phyloP scores from a whole-genome alignment of 306 rosid genomes.

The Geum urbanum region DNA sequence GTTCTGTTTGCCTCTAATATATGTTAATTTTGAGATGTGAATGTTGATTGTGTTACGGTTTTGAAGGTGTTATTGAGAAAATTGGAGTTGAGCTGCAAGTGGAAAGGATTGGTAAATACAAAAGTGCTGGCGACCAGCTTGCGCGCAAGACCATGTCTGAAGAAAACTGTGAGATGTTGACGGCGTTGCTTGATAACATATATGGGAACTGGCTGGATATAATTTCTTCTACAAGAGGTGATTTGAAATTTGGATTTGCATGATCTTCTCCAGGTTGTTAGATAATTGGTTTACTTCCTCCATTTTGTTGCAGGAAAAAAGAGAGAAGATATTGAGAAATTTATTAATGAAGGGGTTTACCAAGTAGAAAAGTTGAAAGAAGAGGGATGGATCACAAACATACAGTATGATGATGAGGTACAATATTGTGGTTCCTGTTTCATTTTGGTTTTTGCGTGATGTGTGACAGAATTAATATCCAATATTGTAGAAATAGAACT shows the following conservation, averaged over 20 bases:
- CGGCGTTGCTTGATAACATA: slow-evolving; percentile 80
- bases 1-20: background rate
- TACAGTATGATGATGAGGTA: slow-evolving; percentile 91
- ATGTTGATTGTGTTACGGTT: background rate
- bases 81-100: slow-evolving; percentile 87
- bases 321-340: slow-evolving; percentile 65
- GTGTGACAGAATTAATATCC: slow-evolving; percentile 12
- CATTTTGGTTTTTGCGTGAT: background rate
- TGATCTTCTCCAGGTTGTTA: slow-evolving; percentile 18
- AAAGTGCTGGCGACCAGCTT: slow-evolving; percentile 92
- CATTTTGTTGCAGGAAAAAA: slow-evolving; percentile 51
- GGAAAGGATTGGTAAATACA: slow-evolving; percentile 86
- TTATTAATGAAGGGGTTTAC: slow-evolving; percentile 79
- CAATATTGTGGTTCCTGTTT: slow-evolving; percentile 17
- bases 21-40: background rate
- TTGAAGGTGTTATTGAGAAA: slow-evolving; percentile 78
- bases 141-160: slow-evolving; percentile 65
- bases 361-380: slow-evolving; percentile 77
- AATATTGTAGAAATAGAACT: slow-evolving; percentile 1
- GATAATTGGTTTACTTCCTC: slow-evolving; percentile 24
- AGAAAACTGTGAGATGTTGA: slow-evolving; percentile 82
- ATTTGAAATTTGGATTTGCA: slow-evolving; percentile 30
- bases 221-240: slow-evolving; percentile 78
- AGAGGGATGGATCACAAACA: slow-evolving; percentile 80
- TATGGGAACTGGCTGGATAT: slow-evolving; percentile 81